These are phyloP conservation scores for Lactarius indigo DNA, from an alignment of 768 basidiomycete genomes.

Conservation along the genomic window DNA sequence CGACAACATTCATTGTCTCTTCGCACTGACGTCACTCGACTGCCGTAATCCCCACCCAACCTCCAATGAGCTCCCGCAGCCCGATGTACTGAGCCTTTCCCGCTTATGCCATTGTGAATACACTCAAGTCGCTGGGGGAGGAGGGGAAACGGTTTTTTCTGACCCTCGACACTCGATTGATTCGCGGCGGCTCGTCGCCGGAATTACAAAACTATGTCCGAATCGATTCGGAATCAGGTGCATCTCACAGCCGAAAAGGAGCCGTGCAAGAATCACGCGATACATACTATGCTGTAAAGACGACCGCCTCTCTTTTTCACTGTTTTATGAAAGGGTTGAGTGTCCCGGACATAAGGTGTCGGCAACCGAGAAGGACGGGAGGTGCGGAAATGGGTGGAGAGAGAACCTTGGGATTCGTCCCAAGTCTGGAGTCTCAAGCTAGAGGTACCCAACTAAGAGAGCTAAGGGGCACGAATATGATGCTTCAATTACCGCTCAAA, in stretches of 20 bases:
- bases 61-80: too few relatives aligned
- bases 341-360: background rate
- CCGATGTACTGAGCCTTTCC: background rate
- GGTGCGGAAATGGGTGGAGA: background rate
- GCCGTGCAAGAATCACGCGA: background rate
- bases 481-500: slow-evolving; percentile 1
- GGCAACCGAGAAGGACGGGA: background rate
- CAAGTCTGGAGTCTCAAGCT: background rate
- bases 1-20: background rate
- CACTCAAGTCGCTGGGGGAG: background rate
- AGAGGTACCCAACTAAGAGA: background rate
- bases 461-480: background rate
- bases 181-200: background rate
- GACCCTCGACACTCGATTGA: background rate
- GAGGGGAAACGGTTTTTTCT: background rate
- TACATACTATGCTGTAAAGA: background rate
- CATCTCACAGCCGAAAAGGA: background rate
- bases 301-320: background rate
- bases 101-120: background rate
- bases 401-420: background rate
- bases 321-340: background rate
- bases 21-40: background rate
- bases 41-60: background rate
- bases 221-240: background rate
- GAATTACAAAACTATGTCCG: background rate